These are phyloP conservation scores for Friedmanniomyces endolithicus DNA, from an alignment of 495 filamentous ascomycete species.

Conservation along the genomic window DNA sequence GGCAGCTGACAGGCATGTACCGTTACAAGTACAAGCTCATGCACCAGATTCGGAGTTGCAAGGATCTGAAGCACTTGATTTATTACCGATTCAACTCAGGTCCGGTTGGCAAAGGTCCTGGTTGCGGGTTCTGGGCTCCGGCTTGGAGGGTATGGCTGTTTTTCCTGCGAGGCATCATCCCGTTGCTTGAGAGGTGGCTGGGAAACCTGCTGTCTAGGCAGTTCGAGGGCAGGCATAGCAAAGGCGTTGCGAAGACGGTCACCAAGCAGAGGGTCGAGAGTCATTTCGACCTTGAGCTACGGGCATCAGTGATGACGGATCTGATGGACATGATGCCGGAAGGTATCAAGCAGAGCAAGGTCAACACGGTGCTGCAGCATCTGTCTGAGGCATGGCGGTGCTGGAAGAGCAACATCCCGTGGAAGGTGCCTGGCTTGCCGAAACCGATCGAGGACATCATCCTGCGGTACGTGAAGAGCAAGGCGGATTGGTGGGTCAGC, in stretches of 20 bases:
- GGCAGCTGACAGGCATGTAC: conserved; percentile 98
- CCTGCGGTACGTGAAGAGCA: conserved; percentile 93
- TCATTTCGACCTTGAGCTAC: conserved; percentile 94
- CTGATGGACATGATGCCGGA: conserved; percentile 99
- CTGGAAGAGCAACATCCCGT: conserved; percentile 99
- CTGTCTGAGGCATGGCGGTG: conserved; percentile 96
- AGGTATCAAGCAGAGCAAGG: conserved; percentile 98
- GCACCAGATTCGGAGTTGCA: conserved; percentile 99
- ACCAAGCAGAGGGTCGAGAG: conserved; percentile 99
- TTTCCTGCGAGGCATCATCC: conserved; percentile 98
- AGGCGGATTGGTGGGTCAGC: conserved; percentile 99
- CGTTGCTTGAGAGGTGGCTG: conserved; percentile 91
- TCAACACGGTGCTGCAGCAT: conserved; percentile 96
- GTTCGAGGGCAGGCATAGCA: conserved; percentile 97
- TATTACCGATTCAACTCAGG: conserved; percentile 99
- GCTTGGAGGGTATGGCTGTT: conserved; percentile 99
- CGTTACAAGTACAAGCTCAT: conserved; percentile 99
- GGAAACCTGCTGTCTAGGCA: conserved; percentile 93
- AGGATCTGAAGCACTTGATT: conserved; percentile 97
- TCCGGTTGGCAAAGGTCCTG: conserved; percentile 93
- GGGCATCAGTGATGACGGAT: conserved; percentile 97
- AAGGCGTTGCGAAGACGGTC: conserved; percentile 97
- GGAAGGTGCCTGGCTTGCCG: conserved; percentile 94
- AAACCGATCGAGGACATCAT: conserved; percentile 98
- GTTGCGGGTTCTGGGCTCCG: conserved; percentile 98